A percentile compares a stretch with the other conserved stretches of the same genome.
Evolutionary conservation across 148 eudicot species (phyloP).

Genomic region (Arbutus unedo): DNA sequence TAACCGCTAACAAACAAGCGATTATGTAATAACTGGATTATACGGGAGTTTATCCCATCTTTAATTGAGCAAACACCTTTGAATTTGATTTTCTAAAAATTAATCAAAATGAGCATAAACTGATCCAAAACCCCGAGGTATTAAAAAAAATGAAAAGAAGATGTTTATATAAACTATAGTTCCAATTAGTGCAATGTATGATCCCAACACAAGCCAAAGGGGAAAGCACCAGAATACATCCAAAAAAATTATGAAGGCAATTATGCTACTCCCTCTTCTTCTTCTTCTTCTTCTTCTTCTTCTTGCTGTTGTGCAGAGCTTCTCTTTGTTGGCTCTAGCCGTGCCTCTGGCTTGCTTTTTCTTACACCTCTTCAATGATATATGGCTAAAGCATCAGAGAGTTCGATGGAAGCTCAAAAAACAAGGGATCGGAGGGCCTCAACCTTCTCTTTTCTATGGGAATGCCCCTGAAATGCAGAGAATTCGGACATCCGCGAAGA

Average conservation of each 20-base stretch:
- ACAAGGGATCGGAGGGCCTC: conserved; percentile 72
- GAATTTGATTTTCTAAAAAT: too few relatives aligned
- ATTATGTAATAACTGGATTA: too few relatives aligned
- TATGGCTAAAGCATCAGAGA: conserved; percentile 37
- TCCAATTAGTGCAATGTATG: background rate
- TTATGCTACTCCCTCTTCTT: background rate
- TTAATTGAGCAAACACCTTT: too few relatives aligned
- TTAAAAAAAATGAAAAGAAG: too few relatives aligned
- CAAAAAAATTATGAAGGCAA: conserved; percentile 21
- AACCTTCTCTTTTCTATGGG: conserved; percentile 54
- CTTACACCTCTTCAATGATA: conserved; percentile 15
- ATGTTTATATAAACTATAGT: background rate
- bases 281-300: background rate
- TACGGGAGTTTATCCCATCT: too few relatives aligned
- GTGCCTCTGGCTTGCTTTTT: background rate
- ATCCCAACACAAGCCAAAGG: background rate
- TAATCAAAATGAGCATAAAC: too few relatives aligned
- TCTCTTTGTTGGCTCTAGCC: conserved; percentile 1
- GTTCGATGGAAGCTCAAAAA: conserved; percentile 36
- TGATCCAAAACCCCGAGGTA: too few relatives aligned
- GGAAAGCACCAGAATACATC: background rate
- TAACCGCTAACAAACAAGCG: too few relatives aligned
- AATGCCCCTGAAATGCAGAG: conserved; percentile 64
- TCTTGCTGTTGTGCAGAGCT: conserved; percentile 3
- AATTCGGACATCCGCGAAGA: conserved; percentile 36